Base-by-base conservation (phyloP, 2,329 filamentous ascomycete species). In the Sporothrix pseudoabietina region DNA sequence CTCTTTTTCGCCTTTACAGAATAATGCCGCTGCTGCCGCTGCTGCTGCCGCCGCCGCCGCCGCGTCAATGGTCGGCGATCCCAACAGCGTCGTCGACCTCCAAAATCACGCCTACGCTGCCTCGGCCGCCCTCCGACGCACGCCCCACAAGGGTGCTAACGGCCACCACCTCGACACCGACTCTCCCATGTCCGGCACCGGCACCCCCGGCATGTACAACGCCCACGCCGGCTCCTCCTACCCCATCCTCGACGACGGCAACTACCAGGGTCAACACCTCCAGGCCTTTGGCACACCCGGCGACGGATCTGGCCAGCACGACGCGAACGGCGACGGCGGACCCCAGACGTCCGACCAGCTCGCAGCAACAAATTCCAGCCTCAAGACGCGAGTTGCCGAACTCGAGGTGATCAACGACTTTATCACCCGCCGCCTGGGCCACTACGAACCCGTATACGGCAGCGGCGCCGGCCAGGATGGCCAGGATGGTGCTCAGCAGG, bases 371-470 rank as follows among this genome's bases (percentile, higher is more conserved):
- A 97, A 97, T 81, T 92, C 92, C 5, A 91, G 90, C 69, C 86
- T 98, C n/a, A 97, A 97, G 83, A 99, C 96, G 0, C 91, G 96
- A 57, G 95, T 99, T 47, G 96, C 91, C 77, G 96, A 99, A 81
- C 87, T 99, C 32, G 96, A 99, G 80, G 88, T 99, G 71, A 98
- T 99, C 84, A 98, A 94, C 78, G 92, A 92, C 79, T 85, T 94
- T 61, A 94, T 94, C 81, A 87, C 91, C 69, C 91, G 91, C 52
- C 88, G 91, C 12, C 89, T 98, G 55, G 82, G 90, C 80, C 87
- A 93, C 80, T 85, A 93, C 9, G 91, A 93, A 80, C 74, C 73
- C 32, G 85, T 87, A 73, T 89, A 87, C 77, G 89, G 91, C 78
- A 84, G 86, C 69, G 87, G 86, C 68, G 87, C 74, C 12, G 75